Evolutionary conservation across 73 alveolate genomes (phyloP).

Genomic region (Paramecium pentaurelia): DNA sequence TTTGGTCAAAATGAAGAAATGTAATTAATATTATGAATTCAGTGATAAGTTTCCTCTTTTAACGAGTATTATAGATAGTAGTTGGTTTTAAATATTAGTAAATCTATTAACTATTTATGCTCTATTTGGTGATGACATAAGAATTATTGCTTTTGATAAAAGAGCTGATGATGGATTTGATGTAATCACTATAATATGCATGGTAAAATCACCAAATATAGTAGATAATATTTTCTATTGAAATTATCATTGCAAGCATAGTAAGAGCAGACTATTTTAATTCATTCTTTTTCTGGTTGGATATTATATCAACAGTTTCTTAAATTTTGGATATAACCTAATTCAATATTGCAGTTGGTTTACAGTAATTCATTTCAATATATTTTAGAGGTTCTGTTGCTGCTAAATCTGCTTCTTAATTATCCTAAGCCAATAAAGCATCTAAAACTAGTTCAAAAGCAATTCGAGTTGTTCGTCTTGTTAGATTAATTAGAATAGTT

Average conservation of each 20-base stretch:
- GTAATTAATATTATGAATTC: background rate
- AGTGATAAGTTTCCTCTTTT: background rate
- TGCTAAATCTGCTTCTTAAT: background rate
- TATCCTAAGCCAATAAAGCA: background rate
- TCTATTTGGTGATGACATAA: slow-evolving; percentile 84
- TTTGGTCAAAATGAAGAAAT: background rate
- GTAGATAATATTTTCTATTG: slow-evolving; percentile 60
- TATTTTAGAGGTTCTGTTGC: slow-evolving; percentile 55
- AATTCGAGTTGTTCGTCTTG: slow-evolving; percentile 73
- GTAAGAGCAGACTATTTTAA: slow-evolving; percentile 55
- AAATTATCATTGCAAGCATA: slow-evolving; percentile 67
- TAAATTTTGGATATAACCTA: slow-evolving; percentile 69
- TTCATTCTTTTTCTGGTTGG: slow-evolving; percentile 79
- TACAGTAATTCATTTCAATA: slow-evolving; percentile 52
- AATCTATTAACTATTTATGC: slow-evolving; percentile 79
- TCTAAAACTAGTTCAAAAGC: slow-evolving; percentile 58
- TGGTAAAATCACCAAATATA: slow-evolving; percentile 52
- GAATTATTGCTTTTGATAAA: slow-evolving; percentile 66
- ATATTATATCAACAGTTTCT: slow-evolving; percentile 72
- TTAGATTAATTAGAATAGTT: slow-evolving; percentile 79
- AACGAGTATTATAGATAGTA: slow-evolving; percentile 10
- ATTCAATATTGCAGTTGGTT: slow-evolving; percentile 62
- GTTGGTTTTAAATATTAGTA: slow-evolving; percentile 61
- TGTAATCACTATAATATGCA: slow-evolving; percentile 57
- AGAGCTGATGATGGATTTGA: slow-evolving; percentile 70